Base-by-base conservation (phyloP, 176 grass and related monocot genomes). In the Oryza nivara region DNA sequence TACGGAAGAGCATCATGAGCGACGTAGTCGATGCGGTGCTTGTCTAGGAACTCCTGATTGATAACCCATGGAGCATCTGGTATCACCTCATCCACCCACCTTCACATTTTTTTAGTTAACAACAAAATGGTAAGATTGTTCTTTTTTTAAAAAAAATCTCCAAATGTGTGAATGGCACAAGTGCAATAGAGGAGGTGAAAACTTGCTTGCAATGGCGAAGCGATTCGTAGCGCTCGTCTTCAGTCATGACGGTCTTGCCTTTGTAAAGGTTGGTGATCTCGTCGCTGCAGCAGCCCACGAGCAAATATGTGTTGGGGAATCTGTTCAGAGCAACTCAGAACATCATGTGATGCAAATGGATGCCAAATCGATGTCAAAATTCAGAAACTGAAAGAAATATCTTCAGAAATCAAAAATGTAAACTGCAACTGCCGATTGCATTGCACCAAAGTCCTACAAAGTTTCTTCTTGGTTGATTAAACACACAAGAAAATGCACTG, bases 161-260 rank as follows among this genome's bases (percentile, higher is more conserved):
- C 32, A 74, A 23, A 41, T 67, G 23, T 40, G 26, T 67, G 22
- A 3, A 9, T 4, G 70, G 10, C 35, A 22, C 52, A 75, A 22
- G 64, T 56, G 28, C 36, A 86, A 77, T 9, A 16, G 25, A 22
- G 25, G 76, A 67, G 35, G 56, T 63, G 66, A 25, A 69, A 71
- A 20, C 52, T 12, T 90, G 86, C 93, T 91, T 95, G 93, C 93
- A 95, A 83, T 95, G 93, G 7, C 93, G 93, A 89, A 96, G 88
- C 13, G 91, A 96, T 70, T 96, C 93, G 3, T 93, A 96, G 38
- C 86, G 88, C 65, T 95, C 91, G 0, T 67, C 75, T 32, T 91
- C 91, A 7, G 91, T 95, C 91, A 95, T 92, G 41, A 92, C 91
- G 9, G 93, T 95, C 86, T 85, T 96, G 44, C 93, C 91, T 89